Base-by-base conservation (phyloP, 2,329 filamentous ascomycete genomes). In the Biscogniauxia marginata region DNA sequence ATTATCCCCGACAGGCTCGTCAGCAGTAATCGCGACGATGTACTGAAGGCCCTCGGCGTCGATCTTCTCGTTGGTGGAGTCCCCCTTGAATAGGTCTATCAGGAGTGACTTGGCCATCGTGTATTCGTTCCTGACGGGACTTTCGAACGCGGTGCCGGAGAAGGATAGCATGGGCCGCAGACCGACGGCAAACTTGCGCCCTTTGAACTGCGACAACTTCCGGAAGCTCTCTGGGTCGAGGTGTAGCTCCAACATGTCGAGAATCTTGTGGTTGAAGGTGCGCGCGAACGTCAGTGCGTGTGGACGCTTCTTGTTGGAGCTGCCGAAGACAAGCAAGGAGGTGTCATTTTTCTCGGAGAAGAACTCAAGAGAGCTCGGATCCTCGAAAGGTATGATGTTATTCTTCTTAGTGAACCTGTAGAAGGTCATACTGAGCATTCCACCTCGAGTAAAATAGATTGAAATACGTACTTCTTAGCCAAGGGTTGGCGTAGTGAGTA, bases 331-430 rank as follows among this genome's bases (percentile, higher is more conserved):
- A 63, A 97, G 82, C 49, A 97, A 79, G 47, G 87, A 89, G 68
- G 90, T 87, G 74, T 99, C 95, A 77, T 99, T 99, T 80, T 98
- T 99, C 71, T 93, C 87, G 61, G 89, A 88, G 79, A 99, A 93
- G 79, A 99, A 99, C 76, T 97, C 91, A 64, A 98, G 84, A 52
- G 89, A 93, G 23, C 88, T 81, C 62, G 89, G 79, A 72, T 96
- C 92, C 74, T 97, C 93, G 74, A 99, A 99, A 2, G 95, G 95
- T 74, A 95, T 92, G 67, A 96, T 89, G 65, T 86, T 82, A 75
- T 99, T 99, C 80, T 98, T 98, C 84, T 98, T 99, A 75, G 86
- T 90, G 79, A 99, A 96, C 65, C 93, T 92, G 74, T 96, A 88
- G 87, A 59, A 93, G 82, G 1, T 22, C 45, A 24, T 5, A 7